Conservation (phyloP, 164 flowering plant species). For the Malania oleifera region DNA sequence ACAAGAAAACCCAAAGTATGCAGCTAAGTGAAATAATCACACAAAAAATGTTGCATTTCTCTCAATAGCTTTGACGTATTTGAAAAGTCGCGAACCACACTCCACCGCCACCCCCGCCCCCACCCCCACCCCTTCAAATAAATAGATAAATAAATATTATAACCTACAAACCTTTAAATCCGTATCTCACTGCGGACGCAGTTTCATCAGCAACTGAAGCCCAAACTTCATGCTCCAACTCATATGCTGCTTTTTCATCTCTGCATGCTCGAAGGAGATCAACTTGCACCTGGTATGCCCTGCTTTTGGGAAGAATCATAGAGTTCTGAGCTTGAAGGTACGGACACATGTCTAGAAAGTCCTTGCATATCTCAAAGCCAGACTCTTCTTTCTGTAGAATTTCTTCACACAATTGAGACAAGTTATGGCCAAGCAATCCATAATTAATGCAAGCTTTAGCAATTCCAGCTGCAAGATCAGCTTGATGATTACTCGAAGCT, state of each 20-base stretch:
- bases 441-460: constrained; percentile 79
- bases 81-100: too few relatives aligned
- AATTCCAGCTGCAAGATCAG: constrained; percentile 88
- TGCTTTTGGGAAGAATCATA: constrained; percentile 74
- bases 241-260: constrained; percentile 42
- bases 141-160: too few relatives aligned
- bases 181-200: constrained; percentile 86
- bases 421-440: constrained; percentile 87
- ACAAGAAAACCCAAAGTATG: neutral
- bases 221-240: constrained; percentile 74
- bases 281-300: constrained; percentile 85
- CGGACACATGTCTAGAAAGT: constrained; percentile 58
- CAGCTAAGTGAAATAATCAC: neutral
- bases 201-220: constrained; percentile 94
- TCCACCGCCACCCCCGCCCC: too few relatives aligned
- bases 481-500: constrained; percentile 81
- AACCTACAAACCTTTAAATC: constrained; percentile 86
- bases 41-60: neutral
- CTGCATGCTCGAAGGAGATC: constrained; percentile 85
- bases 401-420: constrained; percentile 81
- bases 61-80: neutral
- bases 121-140: too few relatives aligned
- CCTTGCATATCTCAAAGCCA: constrained; percentile 67
- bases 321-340: constrained; percentile 51
- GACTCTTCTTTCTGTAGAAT: constrained; percentile 63